Conservation (phyloP, 495 filamentous ascomycete species). For the Xylaria bambusicola region DNA sequence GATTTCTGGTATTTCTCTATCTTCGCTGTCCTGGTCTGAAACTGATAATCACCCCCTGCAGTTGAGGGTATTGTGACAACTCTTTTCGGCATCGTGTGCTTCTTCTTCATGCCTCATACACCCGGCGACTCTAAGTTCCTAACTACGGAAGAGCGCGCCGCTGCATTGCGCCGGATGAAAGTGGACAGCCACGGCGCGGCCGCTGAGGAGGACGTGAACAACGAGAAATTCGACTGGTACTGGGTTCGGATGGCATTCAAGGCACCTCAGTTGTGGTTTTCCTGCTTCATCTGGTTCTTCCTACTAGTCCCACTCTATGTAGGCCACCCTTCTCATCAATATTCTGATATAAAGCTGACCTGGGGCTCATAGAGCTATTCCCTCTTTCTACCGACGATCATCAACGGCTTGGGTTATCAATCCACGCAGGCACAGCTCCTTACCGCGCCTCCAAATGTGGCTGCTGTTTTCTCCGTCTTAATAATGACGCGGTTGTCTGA, state of each 20-base stretch:
- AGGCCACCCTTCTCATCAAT: background rate
- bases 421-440: constrained; percentile 56
- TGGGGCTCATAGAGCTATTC: constrained; percentile 24
- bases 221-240: constrained; percentile 48
- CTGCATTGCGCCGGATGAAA: constrained; percentile 41
- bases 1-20: too few relatives aligned
- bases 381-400: constrained; percentile 54
- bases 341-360: background rate
- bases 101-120: constrained; percentile 52
- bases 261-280: constrained; percentile 46
- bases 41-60: constrained; percentile 18
- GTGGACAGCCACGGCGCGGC: constrained; percentile 45
- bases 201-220: constrained; percentile 37
- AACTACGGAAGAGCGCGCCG: constrained; percentile 36
- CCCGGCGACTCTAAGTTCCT: constrained; percentile 45
- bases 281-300: constrained; percentile 45
- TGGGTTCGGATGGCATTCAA: constrained; percentile 45
- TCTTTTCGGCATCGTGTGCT: constrained; percentile 40
- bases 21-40: background rate
- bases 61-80: constrained; percentile 48
- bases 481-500: too few relatives aligned
- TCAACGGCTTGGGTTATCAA: constrained; percentile 54
- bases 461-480: too few relatives aligned
- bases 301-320: constrained; percentile 42
- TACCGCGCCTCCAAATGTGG: too few relatives aligned